These are phyloP conservation scores for Backusella tuberculispora DNA, from an alignment of 192 early-diverging fungal species.

Conservation along the genomic window DNA sequence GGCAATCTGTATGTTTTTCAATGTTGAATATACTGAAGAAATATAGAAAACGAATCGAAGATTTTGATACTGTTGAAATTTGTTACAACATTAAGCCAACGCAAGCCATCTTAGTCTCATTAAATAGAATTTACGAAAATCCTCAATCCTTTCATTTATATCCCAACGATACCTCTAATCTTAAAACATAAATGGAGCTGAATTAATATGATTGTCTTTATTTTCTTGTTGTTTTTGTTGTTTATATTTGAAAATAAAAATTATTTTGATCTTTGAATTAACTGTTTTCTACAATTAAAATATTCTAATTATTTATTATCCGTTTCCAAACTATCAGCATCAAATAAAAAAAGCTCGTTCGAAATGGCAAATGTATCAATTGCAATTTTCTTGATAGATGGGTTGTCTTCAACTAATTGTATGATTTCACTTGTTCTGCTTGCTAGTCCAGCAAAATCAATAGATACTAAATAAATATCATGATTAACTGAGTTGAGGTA, in stretches of 20 bases:
- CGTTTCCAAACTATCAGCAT: background rate
- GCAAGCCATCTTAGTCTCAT: constrained; percentile 7
- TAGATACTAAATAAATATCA: constrained; percentile 5
- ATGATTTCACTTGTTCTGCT: background rate
- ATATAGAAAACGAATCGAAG: constrained; percentile 6
- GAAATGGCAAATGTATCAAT: constrained; percentile 9
- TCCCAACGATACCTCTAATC: background rate
- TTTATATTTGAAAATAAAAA: background rate
- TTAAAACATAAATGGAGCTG: background rate
- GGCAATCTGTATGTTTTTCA: constrained; percentile 21
- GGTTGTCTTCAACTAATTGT: constrained; percentile 5
- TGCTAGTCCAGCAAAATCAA: constrained; percentile 10
- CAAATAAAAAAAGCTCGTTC: constrained; percentile 3
- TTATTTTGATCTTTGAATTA: constrained; percentile 14
- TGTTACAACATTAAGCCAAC: background rate
- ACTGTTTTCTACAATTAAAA: constrained; percentile 14
- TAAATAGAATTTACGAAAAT: constrained; percentile 11
- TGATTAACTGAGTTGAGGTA: background rate
- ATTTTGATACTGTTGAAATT: background rate
- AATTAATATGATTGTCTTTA: no score
- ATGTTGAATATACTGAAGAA: constrained; percentile 4
- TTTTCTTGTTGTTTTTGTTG: no score
- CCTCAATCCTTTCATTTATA: constrained; percentile 16
- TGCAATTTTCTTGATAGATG: constrained; percentile 8
- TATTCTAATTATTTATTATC: constrained; percentile 2